Base-by-base conservation (phyloP, 1,284 basidiomycete species). In the Malassezia arunalokei region DNA sequence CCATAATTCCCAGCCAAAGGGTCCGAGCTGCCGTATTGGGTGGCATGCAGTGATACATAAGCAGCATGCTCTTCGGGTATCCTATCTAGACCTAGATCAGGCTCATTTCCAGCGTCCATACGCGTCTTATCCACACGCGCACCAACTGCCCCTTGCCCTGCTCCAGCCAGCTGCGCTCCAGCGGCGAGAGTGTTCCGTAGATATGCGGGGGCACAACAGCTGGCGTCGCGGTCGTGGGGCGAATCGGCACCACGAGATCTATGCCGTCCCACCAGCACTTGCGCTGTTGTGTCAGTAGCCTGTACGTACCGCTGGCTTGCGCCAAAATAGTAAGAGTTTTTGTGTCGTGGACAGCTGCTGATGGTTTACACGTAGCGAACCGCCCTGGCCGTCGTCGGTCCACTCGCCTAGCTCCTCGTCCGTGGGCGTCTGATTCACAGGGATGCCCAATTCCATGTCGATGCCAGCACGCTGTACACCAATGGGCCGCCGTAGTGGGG, bases 191-290 rank as follows among this genome's bases (percentile, higher is more conserved):
- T 32, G 62, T 59, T 6, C 59, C 60, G 40, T 58, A 47, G 24
- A 45, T n/a, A 40, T 15, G 29, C 20, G 39, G 39, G 17, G 44
- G 32, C 14, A 44, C 14, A 17, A 35, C 20, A 17, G 58, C 32
- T 47, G 54, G 39, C 14, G 14, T 28, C 33, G 7, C 33, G 5
- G 39, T 8, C 29, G 6, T 37, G 6, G 17, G 20, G 5, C 17
- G 44, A 4, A 38, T 39, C 20, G 72, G 69, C n/a, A 95, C 74
- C 49, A 91, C 85, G 33, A 96, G 81, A 63, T 96, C 90, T 44
- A 91, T 80, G 14, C 91, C 91, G 68, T 99, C 94, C 92, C 92
- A 99, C 92, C 92, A 99, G 76, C 94, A 98, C 76, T 99, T 99
- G 48, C 92, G 81, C 40, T 47, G 35, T n/a, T 6, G 1, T 9